Evolutionary conservation across 148 eudicot genomes (phyloP), one percentile per base, ranked within the genome.

Genomic region (Pouteria glomerata): DNA sequence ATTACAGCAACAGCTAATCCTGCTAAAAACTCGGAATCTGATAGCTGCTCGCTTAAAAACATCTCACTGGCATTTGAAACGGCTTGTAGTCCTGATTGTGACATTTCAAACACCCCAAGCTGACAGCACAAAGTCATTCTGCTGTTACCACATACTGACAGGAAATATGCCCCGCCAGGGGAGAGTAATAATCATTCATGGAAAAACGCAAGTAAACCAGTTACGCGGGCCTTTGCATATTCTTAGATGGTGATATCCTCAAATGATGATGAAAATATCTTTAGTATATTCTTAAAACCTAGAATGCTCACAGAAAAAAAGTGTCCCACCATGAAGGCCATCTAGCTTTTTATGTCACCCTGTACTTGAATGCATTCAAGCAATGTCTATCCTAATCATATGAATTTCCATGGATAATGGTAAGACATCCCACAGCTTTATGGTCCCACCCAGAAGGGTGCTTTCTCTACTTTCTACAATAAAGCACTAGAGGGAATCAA

Each of bases 81-180:
- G 67, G 90, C 89, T 83, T 90, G 79, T 60, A 92, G 73, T 74
- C 99, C 99, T 39, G 84, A 76, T 41, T 83, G 89, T 35, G 85
- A 82, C 99, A 95, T 95, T 79, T 89, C 87, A 77, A 95, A 88
- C 60, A 95, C 87, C 76, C 99, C 99, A 75, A 95, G 90, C 99
- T 95, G 86, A 69, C 35, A 81, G 12, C 59, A 77, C 51, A n/a
- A 70, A 12, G 52, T n/a, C 47, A 55, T 33, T 55, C 52, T 42
- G 42, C 24, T 15, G 18, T 63, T 37, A 78, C 41, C 42, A 57
- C 47, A 62, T 45, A 62, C 33, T 52, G 73, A 68, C 19, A 24
- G 27, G 35, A 56, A 27, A 61, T 39, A 35, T 64, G 30, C 11
- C 19, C 6, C 27, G 8, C 19, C 1, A 64, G 10, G 15, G 58